Conservation (phyloP, 176 grass and related monocot species). For the Avena eriantha region DNA sequence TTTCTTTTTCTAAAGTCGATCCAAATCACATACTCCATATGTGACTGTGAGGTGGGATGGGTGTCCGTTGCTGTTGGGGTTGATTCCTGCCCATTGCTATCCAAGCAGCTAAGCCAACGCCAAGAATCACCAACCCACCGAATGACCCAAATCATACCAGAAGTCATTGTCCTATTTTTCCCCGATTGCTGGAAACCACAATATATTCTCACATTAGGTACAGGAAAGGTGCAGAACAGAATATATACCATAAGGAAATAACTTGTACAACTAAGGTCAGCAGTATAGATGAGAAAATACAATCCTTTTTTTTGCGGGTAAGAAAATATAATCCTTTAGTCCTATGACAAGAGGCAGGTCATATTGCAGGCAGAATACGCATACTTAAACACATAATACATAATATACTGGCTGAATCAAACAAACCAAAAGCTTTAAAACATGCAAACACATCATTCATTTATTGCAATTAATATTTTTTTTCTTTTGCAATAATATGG, state of each 20-base stretch:
- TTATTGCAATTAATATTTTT: neutral
- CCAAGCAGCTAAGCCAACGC: conserved; percentile 52
- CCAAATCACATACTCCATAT: conserved; percentile 42
- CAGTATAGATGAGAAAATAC: neutral
- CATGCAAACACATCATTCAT: neutral
- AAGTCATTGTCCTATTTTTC: conserved; percentile 69
- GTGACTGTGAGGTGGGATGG: neutral
- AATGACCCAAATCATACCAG: conserved; percentile 54
- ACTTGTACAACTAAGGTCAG: neutral
- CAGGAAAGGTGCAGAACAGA: neutral
- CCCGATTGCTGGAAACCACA: conserved; percentile 58
- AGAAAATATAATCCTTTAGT: neutral
- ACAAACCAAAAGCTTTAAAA: neutral
- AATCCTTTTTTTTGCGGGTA: no score
- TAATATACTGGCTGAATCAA: neutral
- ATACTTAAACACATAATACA: neutral
- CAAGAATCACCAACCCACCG: conserved; percentile 71
- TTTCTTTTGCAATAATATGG: neutral
- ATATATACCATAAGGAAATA: neutral
- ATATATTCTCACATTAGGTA: conserved; percentile 21
- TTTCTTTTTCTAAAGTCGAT: neutral
- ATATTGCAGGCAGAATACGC: neutral
- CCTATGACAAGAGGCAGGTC: neutral
- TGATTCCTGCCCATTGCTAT: conserved; percentile 55
- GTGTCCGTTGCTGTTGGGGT: neutral